Base-by-base conservation (phyloP, 2,329 filamentous ascomycete genomes). In the Kalmusia sp. region DNA sequence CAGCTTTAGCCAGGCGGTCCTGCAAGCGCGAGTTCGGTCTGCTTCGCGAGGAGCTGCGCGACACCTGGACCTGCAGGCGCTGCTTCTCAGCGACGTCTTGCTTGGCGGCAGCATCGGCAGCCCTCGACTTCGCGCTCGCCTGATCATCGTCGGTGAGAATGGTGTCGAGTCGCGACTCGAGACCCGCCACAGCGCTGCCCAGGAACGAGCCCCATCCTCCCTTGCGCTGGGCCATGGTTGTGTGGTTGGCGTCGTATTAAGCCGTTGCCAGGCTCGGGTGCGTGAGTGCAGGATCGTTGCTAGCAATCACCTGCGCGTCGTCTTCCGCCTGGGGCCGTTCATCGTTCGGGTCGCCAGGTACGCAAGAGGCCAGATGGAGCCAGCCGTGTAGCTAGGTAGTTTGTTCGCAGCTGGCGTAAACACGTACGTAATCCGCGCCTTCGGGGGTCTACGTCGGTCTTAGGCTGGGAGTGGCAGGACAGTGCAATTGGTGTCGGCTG, bases 141-240 rank as follows among this genome's bases (percentile, higher is more conserved):
- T 85, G 84, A 37, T 88, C 86, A 50, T 91, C 87, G 62, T 97
- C 93, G 49, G 92, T 87, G 55, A 99, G 83, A 53, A 99, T 96
- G 44, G 86, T 93, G 74, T 99, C 95, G 54, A 99, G 84, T 37
- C 91, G 87, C 54, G 93, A 96, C 78, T 99, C 95, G 52, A 99
- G 90, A 55, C 93, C 93, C 49, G 93, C 92, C 55, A 98, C 92
- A 59, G 93, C 93, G 75, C 93, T 91, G 61, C 92, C 70, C 57
- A 73, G 61, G 46, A 66, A 46, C 14, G 58, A 61, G 43, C 63
- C 63, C 63, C 63, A 66, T 57, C 63, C 44, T 45, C 54, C 55
- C 44, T 55, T 58, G 39, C 61, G 59, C 49, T 68, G 66, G 22
- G 63, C 63, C 51, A 69, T 73, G 71, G 24, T 46, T 66, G 15